Evolutionary conservation across 208 protist species (phyloP).

Genomic region (Leishmania amazonensis): DNA sequence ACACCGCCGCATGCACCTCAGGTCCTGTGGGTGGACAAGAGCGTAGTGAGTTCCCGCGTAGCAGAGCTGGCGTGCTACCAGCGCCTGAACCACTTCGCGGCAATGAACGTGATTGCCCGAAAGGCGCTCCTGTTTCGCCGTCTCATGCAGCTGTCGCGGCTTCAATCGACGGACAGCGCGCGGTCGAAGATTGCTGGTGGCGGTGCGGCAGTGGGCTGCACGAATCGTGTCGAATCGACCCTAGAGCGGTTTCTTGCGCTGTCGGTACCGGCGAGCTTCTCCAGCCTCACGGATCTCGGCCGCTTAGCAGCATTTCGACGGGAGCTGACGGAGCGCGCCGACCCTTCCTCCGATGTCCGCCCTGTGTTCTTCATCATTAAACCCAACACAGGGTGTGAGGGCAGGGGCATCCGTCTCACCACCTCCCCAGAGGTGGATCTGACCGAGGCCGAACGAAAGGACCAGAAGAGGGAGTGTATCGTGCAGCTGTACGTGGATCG

Average conservation of each 20-base stretch:
- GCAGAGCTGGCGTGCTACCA: constrained; percentile 66
- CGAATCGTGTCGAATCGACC: not conserved
- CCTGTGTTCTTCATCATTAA: constrained; percentile 82
- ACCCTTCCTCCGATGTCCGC: not conserved
- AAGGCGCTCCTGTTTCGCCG: constrained; percentile 91
- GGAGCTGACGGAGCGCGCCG: not conserved
- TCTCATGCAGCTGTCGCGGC: constrained; percentile 55
- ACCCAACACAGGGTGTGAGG: constrained; percentile 84
- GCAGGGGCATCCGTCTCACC: constrained; percentile 79
- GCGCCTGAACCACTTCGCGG: constrained; percentile 94
- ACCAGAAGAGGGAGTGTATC: constrained; percentile 51
- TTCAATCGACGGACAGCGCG: not conserved
- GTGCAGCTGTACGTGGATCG: constrained; percentile 89
- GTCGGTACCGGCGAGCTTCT: constrained; percentile 65
- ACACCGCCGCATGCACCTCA: constrained; percentile 51
- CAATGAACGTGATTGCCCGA: constrained; percentile 88
- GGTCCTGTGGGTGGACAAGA: constrained; percentile 91
- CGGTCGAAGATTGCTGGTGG: not conserved
- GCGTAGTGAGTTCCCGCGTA: constrained; percentile 63
- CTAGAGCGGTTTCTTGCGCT: constrained; percentile 15
- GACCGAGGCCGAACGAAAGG: constrained; percentile 29
- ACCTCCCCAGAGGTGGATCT: constrained; percentile 49
- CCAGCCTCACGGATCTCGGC: constrained; percentile 35
- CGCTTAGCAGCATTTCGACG: constrained; percentile 35
- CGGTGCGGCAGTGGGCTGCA: not conserved